Evolutionary conservation across 495 filamentous ascomycete species (phyloP), one percentile per base, ranked within the genome.

Genomic region (Penicillium malachiteum): DNA sequence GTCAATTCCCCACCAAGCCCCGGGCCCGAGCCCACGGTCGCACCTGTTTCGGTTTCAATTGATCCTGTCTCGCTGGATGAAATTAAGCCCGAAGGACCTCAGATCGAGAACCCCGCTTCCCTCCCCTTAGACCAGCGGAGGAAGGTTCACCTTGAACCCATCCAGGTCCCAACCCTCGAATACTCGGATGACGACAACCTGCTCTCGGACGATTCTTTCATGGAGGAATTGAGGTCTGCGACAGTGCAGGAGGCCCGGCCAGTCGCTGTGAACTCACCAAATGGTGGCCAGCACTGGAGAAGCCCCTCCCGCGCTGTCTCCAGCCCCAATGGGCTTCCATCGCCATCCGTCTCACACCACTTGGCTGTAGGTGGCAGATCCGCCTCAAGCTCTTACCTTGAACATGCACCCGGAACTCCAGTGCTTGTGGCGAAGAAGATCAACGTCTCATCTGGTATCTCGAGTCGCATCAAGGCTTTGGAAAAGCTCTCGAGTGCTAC

Each of bases 381-480:
- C 17, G 59, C 70, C 18, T 78, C 76, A 2, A 72, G 68, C 53
- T 54, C 73, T 21, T 71, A 69, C 51, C 14, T 56, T 12, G 71
- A 71, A 12, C 67, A 68, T 35, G 62, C 54, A 7, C 54, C 70
- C 7, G 17, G 62, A 30, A 64, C 60, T 16, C 74, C 74, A 4
- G 71, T 76, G 8, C 62, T 77, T 21, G 63, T 84, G 50, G 81
- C 85, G 1, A 92, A 89, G 74, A 91, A 87, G 67, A 79, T 84
- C 68, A 93, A 91, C 64, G 81, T 96, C 16, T 92, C 91, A 2
- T 89, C 87, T 26, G 90, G 90, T 38, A 96, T 96, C 61, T 92
- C 90, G 7, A 88, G 89, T 67, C 86, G 92, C 49, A 96, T 96
- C 64, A 90, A 94, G 64, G 90, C 91, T 12, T 77, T 96, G 42